phyloP scores from a whole-genome alignment of 331 rosid genomes.

The Acacia concinna region DNA sequence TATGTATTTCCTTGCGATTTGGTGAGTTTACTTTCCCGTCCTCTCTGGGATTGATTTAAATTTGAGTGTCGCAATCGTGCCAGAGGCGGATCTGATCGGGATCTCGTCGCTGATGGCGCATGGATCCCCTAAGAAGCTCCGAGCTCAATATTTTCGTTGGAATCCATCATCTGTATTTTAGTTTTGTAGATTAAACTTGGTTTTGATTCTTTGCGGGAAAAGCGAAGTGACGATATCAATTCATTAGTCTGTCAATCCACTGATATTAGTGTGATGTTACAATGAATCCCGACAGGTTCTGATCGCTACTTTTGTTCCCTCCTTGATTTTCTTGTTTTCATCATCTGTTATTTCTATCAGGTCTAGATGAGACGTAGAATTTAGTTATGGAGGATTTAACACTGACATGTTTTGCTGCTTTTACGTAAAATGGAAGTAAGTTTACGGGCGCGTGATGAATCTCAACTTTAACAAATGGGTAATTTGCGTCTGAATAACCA shows the following conservation, averaged over 20 bases:
- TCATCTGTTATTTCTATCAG: neutral
- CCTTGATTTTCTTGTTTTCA: neutral
- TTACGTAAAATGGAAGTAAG: no score
- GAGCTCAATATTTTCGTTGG: conserved; percentile 32
- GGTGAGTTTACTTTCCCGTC: neutral
- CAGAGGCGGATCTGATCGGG: conserved; percentile 35
- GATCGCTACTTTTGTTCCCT: conserved; percentile 49
- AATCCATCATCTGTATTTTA: no score
- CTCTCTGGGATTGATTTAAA: no score
- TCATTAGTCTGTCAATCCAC: conserved; percentile 92
- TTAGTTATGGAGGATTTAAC: neutral
- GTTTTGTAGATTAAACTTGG: neutral
- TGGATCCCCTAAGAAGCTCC: conserved; percentile 69
- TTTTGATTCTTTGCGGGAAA: conserved; percentile 3
- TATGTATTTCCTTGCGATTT: neutral
- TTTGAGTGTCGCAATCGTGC: conserved; percentile 29
- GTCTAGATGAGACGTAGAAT: neutral
- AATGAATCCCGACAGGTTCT: conserved; percentile 97
- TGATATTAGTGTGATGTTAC: conserved; percentile 65
- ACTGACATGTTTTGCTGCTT: neutral
- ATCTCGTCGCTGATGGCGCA: conserved; percentile 51
- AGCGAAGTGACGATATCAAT: conserved; percentile 68
- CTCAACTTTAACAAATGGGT: conserved; percentile 32
- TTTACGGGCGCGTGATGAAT: conserved; percentile 26
- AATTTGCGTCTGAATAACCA: conserved; percentile 49